phyloP scores from a whole-genome alignment of 78 protist genomes.

The Monosiga brevicollis region DNA sequence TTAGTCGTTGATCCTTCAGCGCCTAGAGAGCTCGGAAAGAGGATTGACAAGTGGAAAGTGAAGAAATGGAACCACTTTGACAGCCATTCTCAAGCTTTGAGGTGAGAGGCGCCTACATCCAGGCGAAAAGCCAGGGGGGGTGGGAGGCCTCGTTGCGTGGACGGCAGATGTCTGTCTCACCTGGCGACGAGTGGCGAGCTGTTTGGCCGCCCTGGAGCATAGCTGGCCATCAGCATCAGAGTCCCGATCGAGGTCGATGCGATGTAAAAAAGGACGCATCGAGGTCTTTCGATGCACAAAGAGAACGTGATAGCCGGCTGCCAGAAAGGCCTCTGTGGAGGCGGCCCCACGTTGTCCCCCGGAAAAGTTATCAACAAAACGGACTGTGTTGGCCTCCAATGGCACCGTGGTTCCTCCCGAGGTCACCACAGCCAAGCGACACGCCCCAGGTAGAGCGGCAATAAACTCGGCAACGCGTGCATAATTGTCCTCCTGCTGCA shows the following conservation, averaged over 20 bases:
- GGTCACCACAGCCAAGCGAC: conserved; percentile 27
- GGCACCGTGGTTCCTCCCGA: conserved; percentile 50
- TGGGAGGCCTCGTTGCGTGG: background rate
- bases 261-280: background rate
- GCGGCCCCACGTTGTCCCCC: conserved; percentile 40
- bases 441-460: background rate
- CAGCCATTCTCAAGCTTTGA: no score
- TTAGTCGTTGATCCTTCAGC: background rate
- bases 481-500: background rate
- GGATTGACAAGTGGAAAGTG: no score
- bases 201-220: background rate
- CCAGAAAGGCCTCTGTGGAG: conserved; percentile 18
- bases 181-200: background rate
- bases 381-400: conserved; percentile 22
- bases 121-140: background rate
- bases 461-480: background rate
- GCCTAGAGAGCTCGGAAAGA: background rate
- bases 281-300: background rate
- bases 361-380: conserved; percentile 46
- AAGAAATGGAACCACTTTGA: no score
- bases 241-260: background rate
- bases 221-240: background rate
- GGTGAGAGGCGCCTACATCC: background rate
- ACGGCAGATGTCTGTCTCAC: background rate
- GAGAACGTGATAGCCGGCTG: background rate